Base-by-base conservation (phyloP, 345 rosid species). In the Conringia planisiliqua region DNA sequence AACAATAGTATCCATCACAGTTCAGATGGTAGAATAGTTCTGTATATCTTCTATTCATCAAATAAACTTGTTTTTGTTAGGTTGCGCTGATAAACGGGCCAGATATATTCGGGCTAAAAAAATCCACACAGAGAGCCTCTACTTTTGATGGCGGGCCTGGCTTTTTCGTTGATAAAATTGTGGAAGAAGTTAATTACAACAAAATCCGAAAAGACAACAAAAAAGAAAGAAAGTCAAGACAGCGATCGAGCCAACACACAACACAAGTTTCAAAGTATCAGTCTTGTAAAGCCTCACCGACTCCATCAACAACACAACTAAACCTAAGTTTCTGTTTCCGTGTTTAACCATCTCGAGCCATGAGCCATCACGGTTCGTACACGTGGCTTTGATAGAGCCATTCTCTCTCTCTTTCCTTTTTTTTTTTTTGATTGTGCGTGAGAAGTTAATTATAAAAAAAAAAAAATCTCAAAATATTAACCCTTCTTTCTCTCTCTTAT, bases 401-500 rank as follows among this genome's bases (percentile, higher is more conserved):
- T 4, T 39, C 26, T 75, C 46, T 50, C 27, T 60, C 38, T 29
- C 10, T 35, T 44, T 0, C n/a, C n/a, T 32, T 3, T 13, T 4
- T 2, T 30, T 11, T 26, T 36, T n/a, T 61, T 48, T 20, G 30
- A 20, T 47, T 61, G 20, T 36, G 48, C 58, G 66, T 29, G 38
- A 62, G 18, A 55, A 29, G 20, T 39, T 63, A 59, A 58, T 18
- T 22, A 13, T 12, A 68, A 12, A 63, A 30, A 33, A 42, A 51
- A 30, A 46, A 46, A 16, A 44, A n/a, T 42, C 58, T 26, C 30
- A 52, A 50, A 59, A 32, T 29, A 48, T 29, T 64, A 52, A 30
- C 48, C 61, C 64, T 66, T 50, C 32, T 78, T 59, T 78, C 73
- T 71, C 76, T 71, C 81, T 78, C 81, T 66, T 66, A 78, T 72